Conservation (phyloP, 2,329 filamentous ascomycete genomes). For the Metarhizium guizhouense region DNA sequence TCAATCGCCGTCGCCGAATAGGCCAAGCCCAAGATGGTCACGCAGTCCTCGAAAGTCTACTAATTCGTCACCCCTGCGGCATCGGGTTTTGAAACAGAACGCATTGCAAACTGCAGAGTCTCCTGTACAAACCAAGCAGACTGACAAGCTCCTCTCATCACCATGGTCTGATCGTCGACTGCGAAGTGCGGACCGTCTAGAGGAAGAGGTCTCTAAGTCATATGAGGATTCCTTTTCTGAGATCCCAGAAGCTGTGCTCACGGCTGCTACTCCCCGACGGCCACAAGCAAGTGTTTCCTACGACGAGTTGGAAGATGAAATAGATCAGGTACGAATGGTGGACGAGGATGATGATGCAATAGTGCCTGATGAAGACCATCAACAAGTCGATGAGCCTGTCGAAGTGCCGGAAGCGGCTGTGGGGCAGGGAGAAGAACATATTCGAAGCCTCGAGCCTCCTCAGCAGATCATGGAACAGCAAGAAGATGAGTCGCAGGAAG, state of each 20-base stretch:
- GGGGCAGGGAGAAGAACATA: background rate
- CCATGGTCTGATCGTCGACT: conserved; percentile 3
- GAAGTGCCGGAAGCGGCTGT: background rate
- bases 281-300: conserved; percentile 4
- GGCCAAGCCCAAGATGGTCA: conserved; percentile 18
- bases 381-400: background rate
- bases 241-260: conserved; percentile 41
- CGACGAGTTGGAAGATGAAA: conserved; percentile 7
- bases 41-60: conserved; percentile 26
- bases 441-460: background rate
- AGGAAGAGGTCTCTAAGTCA: conserved; percentile 21
- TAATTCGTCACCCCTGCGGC: conserved; percentile 21
- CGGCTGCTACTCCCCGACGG: conserved; percentile 36
- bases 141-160: conserved; percentile 1
- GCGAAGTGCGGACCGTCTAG: conserved; percentile 7
- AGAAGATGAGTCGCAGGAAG: background rate
- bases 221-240: conserved; percentile 52
- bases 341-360: background rate
- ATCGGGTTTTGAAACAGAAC: conserved; percentile 23
- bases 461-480: background rate
- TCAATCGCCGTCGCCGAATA: conserved; percentile 13
- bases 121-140: background rate
- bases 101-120: conserved; percentile 14
- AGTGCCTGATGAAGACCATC: background rate
- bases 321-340: background rate